phyloP scores from a whole-genome alignment of 169 alveolate species.

The Amoebophrya sp. region DNA sequence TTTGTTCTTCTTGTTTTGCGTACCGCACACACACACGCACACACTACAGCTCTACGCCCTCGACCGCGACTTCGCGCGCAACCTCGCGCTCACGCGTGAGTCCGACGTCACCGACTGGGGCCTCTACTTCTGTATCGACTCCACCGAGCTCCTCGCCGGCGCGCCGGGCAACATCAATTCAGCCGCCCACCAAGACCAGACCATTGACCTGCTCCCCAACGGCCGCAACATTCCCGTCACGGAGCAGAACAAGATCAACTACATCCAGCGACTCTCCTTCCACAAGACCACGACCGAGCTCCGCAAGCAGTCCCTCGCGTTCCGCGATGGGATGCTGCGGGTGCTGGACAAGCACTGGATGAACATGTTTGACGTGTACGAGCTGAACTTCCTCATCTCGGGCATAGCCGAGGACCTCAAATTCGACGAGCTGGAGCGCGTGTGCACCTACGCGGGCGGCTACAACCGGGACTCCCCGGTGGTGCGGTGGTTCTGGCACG shows the following conservation, averaged over 20 bases:
- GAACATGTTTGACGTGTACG: constrained; percentile 74
- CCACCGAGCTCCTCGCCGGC: constrained; percentile 18
- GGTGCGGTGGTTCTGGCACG: background rate
- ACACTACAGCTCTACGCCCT: background rate
- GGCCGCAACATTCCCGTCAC: constrained; percentile 48
- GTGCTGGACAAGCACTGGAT: constrained; percentile 77
- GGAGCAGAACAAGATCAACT: constrained; percentile 60
- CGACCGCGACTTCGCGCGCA: background rate
- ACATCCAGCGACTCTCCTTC: constrained; percentile 63
- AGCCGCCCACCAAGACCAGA: too few relatives aligned
- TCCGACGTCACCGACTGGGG: background rate
- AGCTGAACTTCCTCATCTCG: constrained; percentile 79
- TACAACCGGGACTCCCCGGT: background rate
- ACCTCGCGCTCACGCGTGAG: background rate
- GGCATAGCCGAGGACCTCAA: constrained; percentile 58
- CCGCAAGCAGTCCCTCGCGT: constrained; percentile 56
- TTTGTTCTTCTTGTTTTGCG: background rate
- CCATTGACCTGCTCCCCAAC: constrained; percentile 44
- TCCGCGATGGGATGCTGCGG: constrained; percentile 72
- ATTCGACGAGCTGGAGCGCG: background rate
- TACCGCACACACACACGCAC: background rate
- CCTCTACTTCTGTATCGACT: constrained; percentile 22
- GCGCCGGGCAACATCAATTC: background rate
- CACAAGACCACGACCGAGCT: constrained; percentile 74
- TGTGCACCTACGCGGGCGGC: background rate